Evolutionary conservation across 176 grass and related monocot genomes (phyloP).

Genomic region (Musa troglodytarum): DNA sequence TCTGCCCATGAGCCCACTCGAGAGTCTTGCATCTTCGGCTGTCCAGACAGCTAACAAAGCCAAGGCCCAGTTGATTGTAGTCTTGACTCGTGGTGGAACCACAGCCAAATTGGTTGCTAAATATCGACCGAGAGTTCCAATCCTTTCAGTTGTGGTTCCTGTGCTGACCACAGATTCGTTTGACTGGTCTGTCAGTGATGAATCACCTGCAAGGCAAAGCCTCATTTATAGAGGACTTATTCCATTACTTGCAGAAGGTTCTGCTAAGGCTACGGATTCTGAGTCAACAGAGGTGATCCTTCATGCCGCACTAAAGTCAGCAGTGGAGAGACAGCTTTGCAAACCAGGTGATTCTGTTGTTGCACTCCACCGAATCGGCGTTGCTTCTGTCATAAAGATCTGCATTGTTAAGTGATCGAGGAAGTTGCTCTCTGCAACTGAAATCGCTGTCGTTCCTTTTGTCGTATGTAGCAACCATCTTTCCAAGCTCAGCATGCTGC

Average conservation of each 20-base stretch:
- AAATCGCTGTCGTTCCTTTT: no score
- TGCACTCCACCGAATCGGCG: not conserved
- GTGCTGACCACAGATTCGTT: not conserved
- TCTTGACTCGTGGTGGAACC: not conserved
- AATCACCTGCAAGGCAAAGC: conserved; percentile 1
- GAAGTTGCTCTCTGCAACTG: no score
- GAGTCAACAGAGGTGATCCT: not conserved
- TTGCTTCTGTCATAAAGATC: not conserved
- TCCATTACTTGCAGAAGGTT: not conserved
- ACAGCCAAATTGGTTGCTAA: not conserved
- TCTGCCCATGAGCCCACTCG: not conserved
- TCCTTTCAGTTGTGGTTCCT: not conserved
- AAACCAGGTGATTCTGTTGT: not conserved
- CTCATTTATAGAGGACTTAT: not conserved
- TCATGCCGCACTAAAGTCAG: not conserved
- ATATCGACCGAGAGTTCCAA: conserved; percentile 2
- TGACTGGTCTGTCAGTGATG: conserved; percentile 1
- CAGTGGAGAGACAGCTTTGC: not conserved
- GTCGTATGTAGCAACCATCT: no score
- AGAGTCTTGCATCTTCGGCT: conserved; percentile 6
- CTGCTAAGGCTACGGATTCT: not conserved
- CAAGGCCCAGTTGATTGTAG: conserved; percentile 1
- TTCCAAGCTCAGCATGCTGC: no score
- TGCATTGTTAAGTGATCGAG: not conserved
- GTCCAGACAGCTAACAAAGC: not conserved